phyloP scores from a whole-genome alignment of 2,329 filamentous ascomycete genomes.

The Reticulascus tulasneorum region DNA sequence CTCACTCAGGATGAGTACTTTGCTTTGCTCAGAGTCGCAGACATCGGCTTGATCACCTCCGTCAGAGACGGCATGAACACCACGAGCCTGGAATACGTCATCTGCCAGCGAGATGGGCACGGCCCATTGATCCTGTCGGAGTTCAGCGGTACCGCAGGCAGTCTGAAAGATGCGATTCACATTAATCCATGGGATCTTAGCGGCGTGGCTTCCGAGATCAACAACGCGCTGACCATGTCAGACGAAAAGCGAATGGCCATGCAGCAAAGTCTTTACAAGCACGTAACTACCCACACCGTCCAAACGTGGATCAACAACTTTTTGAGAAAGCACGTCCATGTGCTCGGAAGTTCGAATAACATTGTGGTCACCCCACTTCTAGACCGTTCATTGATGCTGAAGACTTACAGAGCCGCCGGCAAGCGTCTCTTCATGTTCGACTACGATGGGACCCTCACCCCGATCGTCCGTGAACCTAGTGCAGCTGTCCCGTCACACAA shows the following conservation, averaged over 20 bases:
- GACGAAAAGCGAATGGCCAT: conserved; percentile 60
- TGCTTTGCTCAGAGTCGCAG: conserved; percentile 82
- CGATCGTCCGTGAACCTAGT: conserved; percentile 88
- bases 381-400: conserved; percentile 68
- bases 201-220: conserved; percentile 79
- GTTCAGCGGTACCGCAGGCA: conserved; percentile 91
- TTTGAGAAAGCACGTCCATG: conserved; percentile 72
- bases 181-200: conserved; percentile 95
- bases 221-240: conserved; percentile 75
- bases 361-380: conserved; percentile 76
- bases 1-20: conserved; percentile 89
- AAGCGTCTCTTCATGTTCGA: conserved; percentile 97
- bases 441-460: conserved; percentile 94
- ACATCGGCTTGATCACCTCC: conserved; percentile 91
- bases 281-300: conserved; percentile 82
- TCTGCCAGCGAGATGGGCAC: conserved; percentile 83
- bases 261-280: conserved; percentile 72
- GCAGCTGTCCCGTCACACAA: conserved; percentile 83
- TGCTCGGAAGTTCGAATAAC: conserved; percentile 72
- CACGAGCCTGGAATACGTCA: conserved; percentile 88
- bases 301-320: conserved; percentile 82
- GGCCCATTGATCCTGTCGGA: conserved; percentile 92
- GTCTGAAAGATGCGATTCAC: conserved; percentile 79
- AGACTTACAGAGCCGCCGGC: conserved; percentile 68
- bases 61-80: conserved; percentile 98